Evolutionary conservation across 2,329 filamentous ascomycete species (phyloP), one percentile per base, ranked within the genome.

Genomic region (Trichoderma sp.): DNA sequence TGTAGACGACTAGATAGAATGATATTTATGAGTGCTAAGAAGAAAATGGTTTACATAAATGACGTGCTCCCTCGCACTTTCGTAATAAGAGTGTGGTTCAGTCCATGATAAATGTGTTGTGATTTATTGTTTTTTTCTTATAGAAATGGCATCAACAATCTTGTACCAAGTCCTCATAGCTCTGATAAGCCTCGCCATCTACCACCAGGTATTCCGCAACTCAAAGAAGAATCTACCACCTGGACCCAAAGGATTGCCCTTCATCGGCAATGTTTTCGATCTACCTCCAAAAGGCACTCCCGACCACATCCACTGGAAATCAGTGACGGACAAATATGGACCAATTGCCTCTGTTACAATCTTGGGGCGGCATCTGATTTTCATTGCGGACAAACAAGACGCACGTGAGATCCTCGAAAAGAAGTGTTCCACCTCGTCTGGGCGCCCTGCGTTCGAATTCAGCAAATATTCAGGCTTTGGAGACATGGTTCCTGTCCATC

Each of bases 231-330:
- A 30, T 16, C 65, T 72, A 6, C 75, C 66, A 43, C 77, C 70
- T 66, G 77, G 70, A 64, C 79, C 71, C 72, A 75, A 68, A 24
- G 77, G 77, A 0, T 72, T 81, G 8, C 80, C 82, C 0, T 43
- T 85, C 1, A 59, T 85, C 14, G 83, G 83, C 18, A 85, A 85
- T 71, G 67, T 84, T 16, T 72, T 75, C 4, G 82, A 85, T 70
- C 72, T 85, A 21, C 83, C 82, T 1, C 73, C 77, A 1, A 68
- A 71, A 8, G 75, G 72, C 3, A 69, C 68, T 8, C 74, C 72
- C 0, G 75, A 79, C 43, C 76, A 74, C 66, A 69, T 74, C 28
- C 76, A 79, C 59, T 80, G 78, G 78, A 58, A 76, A 3, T 74
- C 76, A 54, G 73, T 77, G 64, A 79, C 76, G 26, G 74, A 80